Conservation (phyloP, 2,329 filamentous ascomycete species). For the Emydomyces testavorans region DNA sequence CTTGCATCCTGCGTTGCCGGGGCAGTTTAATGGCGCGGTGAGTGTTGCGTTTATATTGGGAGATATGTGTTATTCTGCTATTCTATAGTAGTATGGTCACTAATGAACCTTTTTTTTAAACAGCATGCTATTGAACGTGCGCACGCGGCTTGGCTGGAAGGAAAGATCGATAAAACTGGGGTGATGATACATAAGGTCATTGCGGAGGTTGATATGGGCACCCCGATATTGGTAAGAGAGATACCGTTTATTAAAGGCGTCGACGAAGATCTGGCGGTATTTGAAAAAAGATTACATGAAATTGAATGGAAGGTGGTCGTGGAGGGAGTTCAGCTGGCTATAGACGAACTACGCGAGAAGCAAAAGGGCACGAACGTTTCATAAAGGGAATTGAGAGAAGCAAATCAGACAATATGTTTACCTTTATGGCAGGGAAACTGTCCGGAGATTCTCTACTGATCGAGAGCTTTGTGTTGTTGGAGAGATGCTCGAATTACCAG, state of each 20-base stretch:
- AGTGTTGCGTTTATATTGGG: constrained; percentile 35
- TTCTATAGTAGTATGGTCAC: too few species aligned
- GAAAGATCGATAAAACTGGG: constrained; percentile 58
- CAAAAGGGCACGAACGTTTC: background rate
- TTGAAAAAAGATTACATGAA: constrained; percentile 62
- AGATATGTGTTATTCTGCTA: too few species aligned
- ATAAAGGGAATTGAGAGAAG: background rate
- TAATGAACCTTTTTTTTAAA: background rate
- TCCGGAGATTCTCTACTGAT: too few species aligned
- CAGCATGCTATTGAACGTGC: constrained; percentile 63
- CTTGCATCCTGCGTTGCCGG: constrained; percentile 63
- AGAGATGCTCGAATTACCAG: too few species aligned
- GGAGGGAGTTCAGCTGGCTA: constrained; percentile 46
- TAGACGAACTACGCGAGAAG: constrained; percentile 24
- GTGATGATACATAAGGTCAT: constrained; percentile 87
- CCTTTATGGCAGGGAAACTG: too few species aligned
- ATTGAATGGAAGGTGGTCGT: constrained; percentile 72
- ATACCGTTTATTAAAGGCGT: constrained; percentile 51
- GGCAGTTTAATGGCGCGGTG: constrained; percentile 43
- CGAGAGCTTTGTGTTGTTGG: background rate
- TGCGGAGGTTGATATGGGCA: constrained; percentile 65
- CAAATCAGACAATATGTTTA: background rate
- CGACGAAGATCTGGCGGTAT: constrained; percentile 51
- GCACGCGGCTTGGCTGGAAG: constrained; percentile 57
- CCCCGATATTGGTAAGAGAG: constrained; percentile 58